Percentiles rank a stretch among this genome's conserved stretches.
phyloP scores from a whole-genome alignment of 352 stramenopile genomes.

The Pythium utonaiense region DNA sequence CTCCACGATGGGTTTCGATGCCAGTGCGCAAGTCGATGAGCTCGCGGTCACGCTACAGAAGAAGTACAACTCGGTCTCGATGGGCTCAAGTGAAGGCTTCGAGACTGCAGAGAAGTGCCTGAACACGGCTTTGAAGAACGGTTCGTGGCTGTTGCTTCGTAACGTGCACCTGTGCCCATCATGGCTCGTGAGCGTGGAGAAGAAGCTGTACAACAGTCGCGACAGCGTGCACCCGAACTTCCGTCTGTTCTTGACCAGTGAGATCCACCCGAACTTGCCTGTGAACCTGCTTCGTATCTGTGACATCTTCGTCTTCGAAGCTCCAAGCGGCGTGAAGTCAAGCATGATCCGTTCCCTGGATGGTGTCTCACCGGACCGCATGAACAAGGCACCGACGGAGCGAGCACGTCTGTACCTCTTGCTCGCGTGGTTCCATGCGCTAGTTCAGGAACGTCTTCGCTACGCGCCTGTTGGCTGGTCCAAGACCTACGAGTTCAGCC shows the following conservation, averaged over 20 bases:
- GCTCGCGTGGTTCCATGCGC: conserved; percentile 97
- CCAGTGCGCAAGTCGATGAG: conserved; percentile 95
- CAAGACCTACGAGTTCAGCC: conserved; percentile 99
- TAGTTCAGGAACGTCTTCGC: conserved; percentile 97
- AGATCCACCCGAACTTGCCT: conserved; percentile 96
- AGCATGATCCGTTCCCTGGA: conserved; percentile 96
- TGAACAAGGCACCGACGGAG: conserved; percentile 87
- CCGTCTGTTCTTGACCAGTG: conserved; percentile 96
- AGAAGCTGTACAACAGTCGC: conserved; percentile 92
- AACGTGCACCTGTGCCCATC: conserved; percentile 99
- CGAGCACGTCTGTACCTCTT: conserved; percentile 94
- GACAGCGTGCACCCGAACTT: conserved; percentile 74
- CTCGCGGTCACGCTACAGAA: conserved; percentile 89
- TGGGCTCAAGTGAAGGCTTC: conserved; percentile 97
- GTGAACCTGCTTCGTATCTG: conserved; percentile 95
- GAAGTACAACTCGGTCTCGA: conserved; percentile 96
- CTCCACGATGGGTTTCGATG: conserved; percentile 97
- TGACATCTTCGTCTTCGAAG: conserved; percentile 98
- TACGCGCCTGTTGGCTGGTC: conserved; percentile 98
- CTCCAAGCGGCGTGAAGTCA: conserved; percentile 96
- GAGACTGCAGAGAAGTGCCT: conserved; percentile 94
- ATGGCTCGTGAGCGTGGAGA: conserved; percentile 97
- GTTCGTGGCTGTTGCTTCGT: conserved; percentile 97
- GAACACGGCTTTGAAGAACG: conserved; percentile 92
- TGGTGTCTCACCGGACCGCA: conserved; percentile 88